Conservation (phyloP, 2,329 filamentous ascomycete genomes). For the Monilinia laxa region DNA sequence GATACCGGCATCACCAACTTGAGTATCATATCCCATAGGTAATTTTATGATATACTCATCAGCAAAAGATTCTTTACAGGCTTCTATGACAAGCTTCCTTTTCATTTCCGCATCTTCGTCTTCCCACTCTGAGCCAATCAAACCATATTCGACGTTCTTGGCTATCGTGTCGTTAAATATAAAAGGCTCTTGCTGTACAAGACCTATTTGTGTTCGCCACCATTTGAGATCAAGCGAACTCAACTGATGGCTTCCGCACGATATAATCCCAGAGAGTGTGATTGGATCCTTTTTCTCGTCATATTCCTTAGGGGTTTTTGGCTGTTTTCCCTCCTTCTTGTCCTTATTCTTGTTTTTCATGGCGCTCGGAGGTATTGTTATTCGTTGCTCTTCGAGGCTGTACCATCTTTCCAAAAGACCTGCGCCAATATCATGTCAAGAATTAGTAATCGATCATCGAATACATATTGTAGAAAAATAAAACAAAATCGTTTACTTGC, state of each 20-base stretch:
- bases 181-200: constrained; percentile 68
- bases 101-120: constrained; percentile 55
- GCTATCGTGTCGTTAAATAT: constrained; percentile 66
- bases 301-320: constrained; percentile 34
- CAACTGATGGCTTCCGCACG: constrained; percentile 54
- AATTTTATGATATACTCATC: constrained; percentile 67
- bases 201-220: constrained; percentile 58
- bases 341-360: constrained; percentile 39
- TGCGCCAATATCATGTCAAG: background rate
- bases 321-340: constrained; percentile 43
- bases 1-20: constrained; percentile 74
- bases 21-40: constrained; percentile 66
- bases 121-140: constrained; percentile 54
- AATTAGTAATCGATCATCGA: background rate
- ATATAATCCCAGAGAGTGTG: constrained; percentile 53
- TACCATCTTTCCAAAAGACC: constrained; percentile 47
- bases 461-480: background rate
- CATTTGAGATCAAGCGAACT: constrained; percentile 62
- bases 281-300: constrained; percentile 40
- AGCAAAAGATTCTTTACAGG: constrained; percentile 66
- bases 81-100: constrained; percentile 58
- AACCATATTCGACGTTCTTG: constrained; percentile 60
- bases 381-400: constrained; percentile 27
- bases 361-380: constrained; percentile 22
- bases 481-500: background rate